A percentile compares a stretch with the other conserved stretches of the same genome.
phyloP scores from a whole-genome alignment of 2,329 filamentous ascomycete species.

The Nigrospora sphaerica region DNA sequence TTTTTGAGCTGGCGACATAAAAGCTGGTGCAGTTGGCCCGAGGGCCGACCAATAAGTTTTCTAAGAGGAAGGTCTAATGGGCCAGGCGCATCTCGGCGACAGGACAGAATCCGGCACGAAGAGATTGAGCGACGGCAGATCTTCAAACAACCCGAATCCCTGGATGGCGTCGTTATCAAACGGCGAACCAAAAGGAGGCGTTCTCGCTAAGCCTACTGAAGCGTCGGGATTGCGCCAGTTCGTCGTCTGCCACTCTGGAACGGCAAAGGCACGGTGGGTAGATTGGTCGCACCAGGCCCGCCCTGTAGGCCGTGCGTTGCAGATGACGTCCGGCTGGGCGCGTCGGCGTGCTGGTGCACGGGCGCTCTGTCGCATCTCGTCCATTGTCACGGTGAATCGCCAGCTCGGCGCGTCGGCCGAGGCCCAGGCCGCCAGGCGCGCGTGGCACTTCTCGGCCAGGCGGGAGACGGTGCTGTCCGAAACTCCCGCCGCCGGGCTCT shows the following conservation, averaged over 20 bases:
- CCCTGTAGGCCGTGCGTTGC: background rate
- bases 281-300: background rate
- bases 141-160: background rate
- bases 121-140: background rate
- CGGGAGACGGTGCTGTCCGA: constrained; percentile 22
- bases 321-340: background rate
- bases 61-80: too few species aligned
- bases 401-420: constrained; percentile 34
- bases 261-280: background rate
- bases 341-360: background rate
- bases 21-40: too few species aligned
- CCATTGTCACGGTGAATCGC: constrained; percentile 44
- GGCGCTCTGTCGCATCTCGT: constrained; percentile 38
- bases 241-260: constrained; percentile 20
- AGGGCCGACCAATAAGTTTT: too few species aligned
- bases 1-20: too few species aligned
- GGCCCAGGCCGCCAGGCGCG: constrained; percentile 30
- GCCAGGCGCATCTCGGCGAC: too few species aligned
- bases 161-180: background rate
- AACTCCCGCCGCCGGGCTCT: background rate
- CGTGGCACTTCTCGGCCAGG: constrained; percentile 38
- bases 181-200: too few species aligned
- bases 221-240: constrained; percentile 23
- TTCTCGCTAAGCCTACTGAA: constrained; percentile 8
- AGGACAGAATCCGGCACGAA: too few species aligned